Base-by-base conservation (phyloP, 2,329 filamentous ascomycete species). In the Aspergillaceae sp. region DNA sequence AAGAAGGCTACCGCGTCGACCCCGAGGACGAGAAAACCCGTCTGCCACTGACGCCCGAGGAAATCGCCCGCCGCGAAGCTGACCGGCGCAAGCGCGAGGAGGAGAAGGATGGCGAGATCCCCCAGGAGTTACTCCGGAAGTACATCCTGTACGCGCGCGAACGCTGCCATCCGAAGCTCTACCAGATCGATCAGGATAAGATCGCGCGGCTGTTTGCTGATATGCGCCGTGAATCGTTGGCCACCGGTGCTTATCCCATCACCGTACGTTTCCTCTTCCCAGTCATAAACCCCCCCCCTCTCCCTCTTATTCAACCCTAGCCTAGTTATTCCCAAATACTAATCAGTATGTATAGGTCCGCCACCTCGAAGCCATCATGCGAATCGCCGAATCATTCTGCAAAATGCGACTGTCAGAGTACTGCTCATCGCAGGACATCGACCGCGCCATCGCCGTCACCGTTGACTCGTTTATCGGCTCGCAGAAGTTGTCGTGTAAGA, bases 351-450 rank as follows among this genome's bases (percentile, higher is more conserved):
- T 28, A 8, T 26, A 38, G 89, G 87, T 96, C 54, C 90, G 92
- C 74, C 92, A 98, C 72, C 75, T 98, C 32, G 92, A 98, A 77
- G 91, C 91, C 51, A 96, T 97, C 61, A 94, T 98, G 73, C 87
- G 92, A 62, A 94, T 94, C 61, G 84, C 83, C 47, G 92, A 98
- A 67, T 74, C 90, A 0, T 98, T 98, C 72, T 94, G 87, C 69
- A 91, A 94, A 62, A 98, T 98, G 92, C 85, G 92, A 9, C 75
- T 98, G n/a, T 92, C 87, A 0, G 92, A 98, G 56, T 97, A 95
- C 73, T 95, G 91, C 68, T 84, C 85, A 4, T 72, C 86, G 1
- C 80, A 86, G 49, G 92, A 98, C 62, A 95, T 98, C 57, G 92
- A 98, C 68, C 87, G 92, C 38, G 92, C 92, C 48, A 98, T 98